Conservation (phyloP, 1,284 basidiomycete species). For the Leccinum griseonigrum region DNA sequence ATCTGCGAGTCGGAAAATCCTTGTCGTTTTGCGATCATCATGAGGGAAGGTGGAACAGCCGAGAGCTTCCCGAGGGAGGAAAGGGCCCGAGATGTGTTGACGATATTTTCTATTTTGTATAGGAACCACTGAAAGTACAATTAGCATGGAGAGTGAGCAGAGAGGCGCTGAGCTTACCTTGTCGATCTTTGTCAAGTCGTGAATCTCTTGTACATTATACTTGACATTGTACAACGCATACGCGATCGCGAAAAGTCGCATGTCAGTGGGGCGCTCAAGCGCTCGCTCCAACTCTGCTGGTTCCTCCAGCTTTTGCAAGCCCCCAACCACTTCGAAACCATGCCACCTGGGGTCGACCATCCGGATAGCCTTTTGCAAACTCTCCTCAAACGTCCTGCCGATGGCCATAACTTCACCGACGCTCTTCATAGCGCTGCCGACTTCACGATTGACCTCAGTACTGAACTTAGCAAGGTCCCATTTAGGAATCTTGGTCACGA, state of each 20-base stretch:
- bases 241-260: constrained; percentile 94
- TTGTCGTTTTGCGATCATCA: constrained; percentile 84
- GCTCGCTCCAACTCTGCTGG: constrained; percentile 84
- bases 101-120: constrained; percentile 98
- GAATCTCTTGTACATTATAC: constrained; percentile 88
- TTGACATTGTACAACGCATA: constrained; percentile 95
- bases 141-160: background rate
- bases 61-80: constrained; percentile 69
- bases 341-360: constrained; percentile 93
- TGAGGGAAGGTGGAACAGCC: constrained; percentile 63
- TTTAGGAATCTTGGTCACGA: constrained; percentile 99
- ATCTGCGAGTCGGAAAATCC: constrained; percentile 97
- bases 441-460: constrained; percentile 88
- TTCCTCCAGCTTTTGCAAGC: constrained; percentile 42
- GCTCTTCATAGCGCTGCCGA: constrained; percentile 98
- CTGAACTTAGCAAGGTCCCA: constrained; percentile 99
- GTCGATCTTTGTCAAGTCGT: constrained; percentile 97
- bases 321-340: constrained; percentile 73
- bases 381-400: constrained; percentile 98
- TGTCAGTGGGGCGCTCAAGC: constrained; percentile 80
- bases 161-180: constrained; percentile 48
- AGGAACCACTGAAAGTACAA: constrained; percentile 79
- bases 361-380: constrained; percentile 97
- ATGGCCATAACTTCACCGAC: constrained; percentile 99
- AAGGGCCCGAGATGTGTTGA: constrained; percentile 76